Evolutionary conservation across 352 stramenopile species (phyloP), one percentile per base, ranked within the genome.

Genomic region (Aphanomyces cochlioides): DNA sequence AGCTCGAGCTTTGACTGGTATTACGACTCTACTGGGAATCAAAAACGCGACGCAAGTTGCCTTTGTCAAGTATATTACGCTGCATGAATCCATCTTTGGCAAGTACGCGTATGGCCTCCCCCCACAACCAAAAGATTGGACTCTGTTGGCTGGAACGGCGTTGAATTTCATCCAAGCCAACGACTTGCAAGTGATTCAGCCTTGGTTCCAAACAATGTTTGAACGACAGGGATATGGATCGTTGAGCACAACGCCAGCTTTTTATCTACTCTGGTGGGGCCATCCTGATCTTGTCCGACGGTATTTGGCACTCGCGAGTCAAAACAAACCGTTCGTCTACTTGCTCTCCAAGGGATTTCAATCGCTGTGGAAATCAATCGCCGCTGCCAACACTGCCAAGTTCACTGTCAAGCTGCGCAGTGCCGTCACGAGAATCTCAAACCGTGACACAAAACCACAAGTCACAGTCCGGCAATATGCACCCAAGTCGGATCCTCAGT

Each of bases 241-340:
- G 50, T 2, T 58, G 7, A 28, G 36, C 7, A 36, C 19, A 7
- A 36, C 50, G 17, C 50, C 50, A 8, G 50, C 50, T 1, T 58
- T 58, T 58, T 58, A 58, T 28, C 2, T 58, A 28, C 21, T 58
- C 15, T 58, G 50, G 50, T 58, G 50, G 50, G 50, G 8, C 15
- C 50, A 58, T 3, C 50, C 50, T 7, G 50, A 58, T 2, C 19
- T 36, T 17, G 36, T 58, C 36, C 50, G 50, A 7, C 7, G 7
- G 17, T 12, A 19, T 17, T 28, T 37, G 21, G 50, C 50, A 8
- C 17, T 28, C 15, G 50, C 19, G 17, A 58, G 50, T 28, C 15
- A 58, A 58, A 28, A 28, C 50, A 19, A 58, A 28, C 50, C 50
- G 36, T 58, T 17, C 17, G 50, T 58, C 7, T 58, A 19, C 7